Base-by-base conservation (phyloP, 2,329 filamentous ascomycete species). In the Neoscytalidium dimidiatum region DNA sequence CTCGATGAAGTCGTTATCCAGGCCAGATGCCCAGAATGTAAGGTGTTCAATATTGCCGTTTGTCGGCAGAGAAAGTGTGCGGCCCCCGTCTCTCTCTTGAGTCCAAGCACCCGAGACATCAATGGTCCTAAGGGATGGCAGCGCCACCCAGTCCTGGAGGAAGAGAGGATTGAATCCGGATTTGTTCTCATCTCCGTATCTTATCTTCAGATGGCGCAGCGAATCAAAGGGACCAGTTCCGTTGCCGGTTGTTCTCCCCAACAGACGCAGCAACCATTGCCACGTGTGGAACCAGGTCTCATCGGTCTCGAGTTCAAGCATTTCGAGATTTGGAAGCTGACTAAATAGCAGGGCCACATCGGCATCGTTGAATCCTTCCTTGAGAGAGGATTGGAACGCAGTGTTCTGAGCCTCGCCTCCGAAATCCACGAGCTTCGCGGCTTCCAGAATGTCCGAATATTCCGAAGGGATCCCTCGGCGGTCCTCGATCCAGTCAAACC, bases 241-340 rank as follows among this genome's bases (percentile, higher is more conserved):
- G 9, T 13, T 60, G 26, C 33, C 56, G 9, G 9, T 19, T 9
- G 56, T 13, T 9, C 38, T 26, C 41, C 56, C n/a, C 3, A 31
- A 38, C 41, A 60, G 5, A n/a, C 23, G 19, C 56, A 60, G n/a
- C n/a, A 46, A 19, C 56, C 56, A 60, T 4, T 23, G 29, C 28
- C 38, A 60, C 4, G 56, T 60, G n/a, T 44, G 41, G 41, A 60
- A 60, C 56, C 56, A 60, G 5, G 56, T 60, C 56, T 60, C 56
- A 17, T 60, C 41, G 5, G 33, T 41, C 5, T 46, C 41, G 6
- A 60, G 46, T 31, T 60, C 56, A 17, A 60, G 11, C 1, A 44
- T 46, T 19, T 46, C 33, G 17, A 60, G 56, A 28, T 44, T 33
- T 4, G 56, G 38, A 9, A 60, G 41, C 28, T 46, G 26, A 41